Base-by-base conservation (phyloP, 2,329 filamentous ascomycete species). In the Diaporthe aspalathi region DNA sequence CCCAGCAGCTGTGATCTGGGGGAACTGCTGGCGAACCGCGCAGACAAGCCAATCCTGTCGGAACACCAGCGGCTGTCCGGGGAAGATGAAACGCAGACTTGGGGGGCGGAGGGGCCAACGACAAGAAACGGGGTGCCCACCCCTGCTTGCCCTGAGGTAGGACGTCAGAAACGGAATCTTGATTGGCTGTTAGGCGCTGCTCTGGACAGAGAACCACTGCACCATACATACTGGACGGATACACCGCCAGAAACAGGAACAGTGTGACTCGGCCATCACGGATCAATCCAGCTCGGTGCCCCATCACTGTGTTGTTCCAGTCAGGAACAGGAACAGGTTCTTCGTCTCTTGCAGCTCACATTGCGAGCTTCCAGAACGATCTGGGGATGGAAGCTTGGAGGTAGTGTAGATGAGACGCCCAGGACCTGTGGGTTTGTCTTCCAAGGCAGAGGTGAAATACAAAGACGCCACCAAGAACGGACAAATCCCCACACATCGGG, bases 31-130 rank as follows among this genome's bases (percentile, higher is more conserved):
- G 67, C 67, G 54, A 43, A 54, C 53, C 67, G 67, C 67, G 67
- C 67, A 50, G 53, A 29, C 53, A 47, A 56, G 67, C 67, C 67
- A 68, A 52, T 68, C 50, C 45, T 60, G 67, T 56, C 67, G 45
- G 60, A 60, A 68, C 43, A 45, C 53, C 53, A 35, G 32, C 53
- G 27, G 35, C 22, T 52, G 32, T 57, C 32, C 56, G 53, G 40
- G 67, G 35, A 12, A 60, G 53, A 52, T 68, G 67, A 68, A 68
- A 68, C 67, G 32, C 67, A 35, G 49, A 45, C 35, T 7, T 47
- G 60, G 40, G 66, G 50, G 52, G 43, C n/a, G 20, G 29, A 35
- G 16, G 16, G 29, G 38, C 29, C 29, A 22, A 27, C 5, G 40
- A 45, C 29, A 35, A 27, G 52, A 49, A 53, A 54, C 38, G 40